A percentile compares a stretch with the other conserved stretches of the same genome.
Conservation (phyloP, 176 grass and related monocot species). For the Ensete ventricosum region DNA sequence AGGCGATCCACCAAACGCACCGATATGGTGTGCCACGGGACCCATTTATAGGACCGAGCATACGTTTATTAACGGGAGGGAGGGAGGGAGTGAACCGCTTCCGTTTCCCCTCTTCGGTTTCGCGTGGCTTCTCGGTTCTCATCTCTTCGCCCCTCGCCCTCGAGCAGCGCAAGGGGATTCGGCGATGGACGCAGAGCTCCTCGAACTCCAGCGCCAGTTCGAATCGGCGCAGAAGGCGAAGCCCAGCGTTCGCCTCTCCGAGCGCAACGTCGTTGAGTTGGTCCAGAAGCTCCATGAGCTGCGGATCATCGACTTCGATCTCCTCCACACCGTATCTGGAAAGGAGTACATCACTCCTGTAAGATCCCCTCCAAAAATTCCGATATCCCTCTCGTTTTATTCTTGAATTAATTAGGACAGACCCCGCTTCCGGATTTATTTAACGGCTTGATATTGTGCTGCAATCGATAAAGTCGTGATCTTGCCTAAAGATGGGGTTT, state of each 20-base stretch:
- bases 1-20: no score
- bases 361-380: not conserved
- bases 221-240: conserved; percentile 89
- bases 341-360: conserved; percentile 98
- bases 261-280: conserved; percentile 89
- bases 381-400: not conserved
- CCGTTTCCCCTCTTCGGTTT: no score
- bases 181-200: conserved; percentile 76
- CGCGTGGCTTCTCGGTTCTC: no score
- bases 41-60: no score
- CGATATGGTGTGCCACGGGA: no score
- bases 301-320: conserved; percentile 73
- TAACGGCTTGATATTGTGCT: not conserved
- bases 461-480: not conserved
- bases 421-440: not conserved
- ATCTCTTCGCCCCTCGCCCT: no score
- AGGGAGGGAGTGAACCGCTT: no score
- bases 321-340: conserved; percentile 75
- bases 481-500: not conserved
- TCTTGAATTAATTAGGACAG: not conserved
- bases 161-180: not conserved
- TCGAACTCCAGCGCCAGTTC: conserved; percentile 87
- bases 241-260: conserved; percentile 80
- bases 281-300: conserved; percentile 78
- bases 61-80: no score